Conservation (phyloP, 305 asterid species). For the Petunia hybrid region DNA sequence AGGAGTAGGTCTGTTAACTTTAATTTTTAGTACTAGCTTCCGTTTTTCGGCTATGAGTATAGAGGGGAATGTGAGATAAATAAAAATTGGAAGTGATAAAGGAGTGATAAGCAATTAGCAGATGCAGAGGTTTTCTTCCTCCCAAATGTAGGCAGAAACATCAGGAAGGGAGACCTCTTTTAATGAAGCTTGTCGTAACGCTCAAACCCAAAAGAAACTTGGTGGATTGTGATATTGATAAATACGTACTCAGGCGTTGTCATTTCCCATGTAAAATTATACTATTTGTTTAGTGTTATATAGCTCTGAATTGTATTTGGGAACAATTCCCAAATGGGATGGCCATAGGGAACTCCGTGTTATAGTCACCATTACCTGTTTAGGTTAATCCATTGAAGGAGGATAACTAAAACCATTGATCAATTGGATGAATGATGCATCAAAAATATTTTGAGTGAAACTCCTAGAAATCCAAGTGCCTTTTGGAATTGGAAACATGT, state of each 20-base stretch:
- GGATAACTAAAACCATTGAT: constrained; percentile 3
- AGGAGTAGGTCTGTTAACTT: neutral
- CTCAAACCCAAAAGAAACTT: constrained; percentile 1
- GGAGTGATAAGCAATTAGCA: constrained; percentile 7
- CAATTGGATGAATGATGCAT: neutral
- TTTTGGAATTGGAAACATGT: constrained; percentile 20
- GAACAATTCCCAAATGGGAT: constrained; percentile 4
- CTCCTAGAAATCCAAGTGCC: neutral
- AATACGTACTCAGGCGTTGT: neutral
- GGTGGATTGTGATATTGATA: constrained; percentile 19
- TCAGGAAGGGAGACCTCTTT: neutral
- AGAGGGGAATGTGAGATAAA: constrained; percentile 16
- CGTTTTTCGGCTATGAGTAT: neutral
- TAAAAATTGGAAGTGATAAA: neutral
- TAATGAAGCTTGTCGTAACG: neutral
- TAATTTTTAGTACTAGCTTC: neutral
- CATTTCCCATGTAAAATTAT: constrained; percentile 21
- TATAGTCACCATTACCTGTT: neutral
- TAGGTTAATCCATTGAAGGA: neutral
- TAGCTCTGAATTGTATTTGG: neutral
- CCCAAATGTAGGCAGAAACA: neutral
- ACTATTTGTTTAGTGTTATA: neutral
- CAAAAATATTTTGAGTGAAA: constrained; percentile 14
- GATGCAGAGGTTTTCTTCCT: neutral
- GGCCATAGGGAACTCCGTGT: neutral